These are phyloP conservation scores for Antrodiella citrinella DNA, from an alignment of 768 basidiomycete species.

Conservation along the genomic window DNA sequence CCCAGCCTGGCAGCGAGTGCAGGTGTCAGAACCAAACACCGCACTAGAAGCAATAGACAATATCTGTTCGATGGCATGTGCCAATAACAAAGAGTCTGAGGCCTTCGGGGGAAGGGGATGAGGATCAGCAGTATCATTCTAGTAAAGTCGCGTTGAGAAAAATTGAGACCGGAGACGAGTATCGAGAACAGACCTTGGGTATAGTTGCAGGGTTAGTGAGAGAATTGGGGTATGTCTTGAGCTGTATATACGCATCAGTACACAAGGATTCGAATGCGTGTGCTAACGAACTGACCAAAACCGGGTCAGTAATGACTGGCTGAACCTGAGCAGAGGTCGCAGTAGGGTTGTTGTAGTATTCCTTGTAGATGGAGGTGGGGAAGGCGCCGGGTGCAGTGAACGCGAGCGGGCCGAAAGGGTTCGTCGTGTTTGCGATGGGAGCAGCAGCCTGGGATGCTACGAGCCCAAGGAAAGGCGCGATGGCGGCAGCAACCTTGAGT, in stretches of 20 bases:
- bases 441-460: not conserved
- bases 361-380: constrained; percentile 54
- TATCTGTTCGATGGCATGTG: constrained; percentile 49
- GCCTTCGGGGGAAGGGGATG: constrained; percentile 57
- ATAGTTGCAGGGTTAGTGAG: constrained; percentile 58
- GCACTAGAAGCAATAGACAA: constrained; percentile 47
- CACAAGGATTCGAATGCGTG: no score
- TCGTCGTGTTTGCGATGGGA: constrained; percentile 6
- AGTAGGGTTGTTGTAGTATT: constrained; percentile 68
- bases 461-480: not conserved
- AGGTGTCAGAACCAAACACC: constrained; percentile 42
- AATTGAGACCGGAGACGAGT: not conserved
- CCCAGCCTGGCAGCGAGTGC: constrained; percentile 51
- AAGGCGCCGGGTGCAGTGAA: constrained; percentile 57
- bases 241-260: constrained; percentile 27
- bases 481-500: not conserved
- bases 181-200: constrained; percentile 32
- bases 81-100: constrained; percentile 35
- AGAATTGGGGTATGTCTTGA: constrained; percentile 47
- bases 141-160: constrained; percentile 1
- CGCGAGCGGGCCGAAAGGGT: constrained; percentile 29
- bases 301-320: constrained; percentile 69
- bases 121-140: constrained; percentile 53
- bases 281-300: constrained; percentile 48
- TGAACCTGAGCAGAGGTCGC: constrained; percentile 67